These are phyloP conservation scores for Mycosphaerelloides madeirae DNA, from an alignment of 2,329 filamentous ascomycete genomes.

Conservation along the genomic window DNA sequence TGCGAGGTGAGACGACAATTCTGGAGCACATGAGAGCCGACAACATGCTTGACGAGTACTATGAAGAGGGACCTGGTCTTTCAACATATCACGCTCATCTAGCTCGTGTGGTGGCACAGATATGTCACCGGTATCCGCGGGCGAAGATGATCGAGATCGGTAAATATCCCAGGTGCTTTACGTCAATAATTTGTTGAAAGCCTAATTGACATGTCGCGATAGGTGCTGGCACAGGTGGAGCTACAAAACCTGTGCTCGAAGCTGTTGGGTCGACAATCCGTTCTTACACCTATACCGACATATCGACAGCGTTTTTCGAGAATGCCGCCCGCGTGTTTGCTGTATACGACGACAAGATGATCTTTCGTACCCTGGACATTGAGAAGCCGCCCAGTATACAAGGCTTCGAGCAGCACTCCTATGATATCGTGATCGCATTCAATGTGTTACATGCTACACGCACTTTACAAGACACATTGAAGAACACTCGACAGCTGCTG, in stretches of 20 bases:
- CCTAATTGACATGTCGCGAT: too few relatives aligned
- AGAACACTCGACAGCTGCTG: constrained; percentile 21
- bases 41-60: constrained; percentile 34
- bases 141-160: constrained; percentile 43
- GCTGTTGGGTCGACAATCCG: constrained; percentile 37
- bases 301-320: constrained; percentile 40
- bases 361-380: constrained; percentile 30
- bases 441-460: constrained; percentile 24
- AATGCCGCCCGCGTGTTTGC: constrained; percentile 30
- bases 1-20: constrained; percentile 33
- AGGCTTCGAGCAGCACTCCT: constrained; percentile 35
- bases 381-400: constrained; percentile 29
- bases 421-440: constrained; percentile 23
- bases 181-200: too few relatives aligned
- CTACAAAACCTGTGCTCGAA: constrained; percentile 36
- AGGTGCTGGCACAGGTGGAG: constrained; percentile 44
- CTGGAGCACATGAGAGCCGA: constrained; percentile 36
- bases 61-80: constrained; percentile 20
- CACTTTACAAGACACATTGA: constrained; percentile 14
- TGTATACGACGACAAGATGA: constrained; percentile 25
- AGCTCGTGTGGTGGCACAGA: constrained; percentile 6
- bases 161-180: too few relatives aligned
- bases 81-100: neutral
- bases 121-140: constrained; percentile 39
- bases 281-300: constrained; percentile 46